Conservation (phyloP, 768 basidiomycete genomes). For the Suillus occidentalis region DNA sequence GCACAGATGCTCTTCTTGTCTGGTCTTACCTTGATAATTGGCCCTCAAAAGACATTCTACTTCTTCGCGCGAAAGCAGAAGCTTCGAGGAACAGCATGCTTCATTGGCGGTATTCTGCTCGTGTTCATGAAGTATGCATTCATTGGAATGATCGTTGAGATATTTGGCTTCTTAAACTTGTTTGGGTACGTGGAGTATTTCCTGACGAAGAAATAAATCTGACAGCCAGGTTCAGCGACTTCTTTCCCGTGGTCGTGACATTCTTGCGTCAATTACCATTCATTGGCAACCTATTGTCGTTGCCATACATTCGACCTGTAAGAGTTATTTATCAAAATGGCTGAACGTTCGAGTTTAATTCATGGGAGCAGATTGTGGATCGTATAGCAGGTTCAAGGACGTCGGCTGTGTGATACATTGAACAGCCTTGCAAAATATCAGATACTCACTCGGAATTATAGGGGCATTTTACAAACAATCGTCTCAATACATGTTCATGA, state of each 20-base stretch:
- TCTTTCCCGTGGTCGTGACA: constrained; percentile 98
- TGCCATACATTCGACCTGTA: constrained; percentile 88
- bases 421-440: not conserved
- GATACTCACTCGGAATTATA: not conserved
- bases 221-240: constrained; percentile 64
- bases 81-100: constrained; percentile 84
- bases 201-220: constrained; percentile 6
- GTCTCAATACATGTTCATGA: not conserved
- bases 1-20: constrained; percentile 89
- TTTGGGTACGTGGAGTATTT: constrained; percentile 67
- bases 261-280: constrained; percentile 94
- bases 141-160: constrained; percentile 89
- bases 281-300: constrained; percentile 79
- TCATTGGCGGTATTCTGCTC: constrained; percentile 86
- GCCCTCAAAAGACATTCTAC: constrained; percentile 94
- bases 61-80: constrained; percentile 98
- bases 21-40: constrained; percentile 95
- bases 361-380: constrained; percentile 61
- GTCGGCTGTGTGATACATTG: constrained; percentile 55
- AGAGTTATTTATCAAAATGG: constrained; percentile 22
- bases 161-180: constrained; percentile 94
- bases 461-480: not conserved
- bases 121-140: constrained; percentile 97
- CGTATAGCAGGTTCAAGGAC: constrained; percentile 78
- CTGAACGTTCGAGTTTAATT: not conserved